Conservation (phyloP, 2,329 filamentous ascomycete genomes). For the Ceratocystis colombiana region DNA sequence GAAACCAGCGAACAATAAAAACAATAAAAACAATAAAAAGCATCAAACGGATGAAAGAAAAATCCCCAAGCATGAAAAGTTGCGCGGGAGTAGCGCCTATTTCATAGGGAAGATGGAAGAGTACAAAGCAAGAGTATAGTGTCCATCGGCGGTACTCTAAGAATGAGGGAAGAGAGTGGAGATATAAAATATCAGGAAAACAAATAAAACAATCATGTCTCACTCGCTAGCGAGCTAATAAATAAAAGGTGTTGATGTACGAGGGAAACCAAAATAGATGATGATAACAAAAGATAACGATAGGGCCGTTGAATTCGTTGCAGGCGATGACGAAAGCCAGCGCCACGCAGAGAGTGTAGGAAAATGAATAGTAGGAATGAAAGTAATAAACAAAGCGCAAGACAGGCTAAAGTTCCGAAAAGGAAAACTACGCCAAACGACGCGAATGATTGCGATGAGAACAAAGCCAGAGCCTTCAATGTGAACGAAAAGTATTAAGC, state of each 20-base stretch:
- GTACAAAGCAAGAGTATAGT: constrained; percentile 17
- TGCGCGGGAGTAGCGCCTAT: background rate
- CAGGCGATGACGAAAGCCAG: constrained; percentile 15
- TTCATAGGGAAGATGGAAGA: constrained; percentile 1
- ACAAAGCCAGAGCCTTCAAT: background rate
- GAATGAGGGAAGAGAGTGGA: constrained; percentile 1
- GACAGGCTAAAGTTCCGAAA: background rate
- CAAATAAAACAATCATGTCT: constrained; percentile 11
- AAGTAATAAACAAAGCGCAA: background rate
- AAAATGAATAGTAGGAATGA: background rate
- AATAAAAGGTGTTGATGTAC: constrained; percentile 10
- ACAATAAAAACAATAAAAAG: constrained; percentile 4
- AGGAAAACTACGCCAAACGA: background rate
- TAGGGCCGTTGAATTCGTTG: constrained; percentile 16
- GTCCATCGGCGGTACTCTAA: constrained; percentile 9
- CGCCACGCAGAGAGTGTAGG: constrained; percentile 5
- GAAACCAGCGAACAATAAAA: constrained; percentile 9
- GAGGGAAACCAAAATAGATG: constrained; percentile 16
- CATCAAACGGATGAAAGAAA: background rate
- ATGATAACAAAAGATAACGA: constrained; percentile 16
- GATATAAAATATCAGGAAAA: constrained; percentile 6
- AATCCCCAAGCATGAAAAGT: background rate
- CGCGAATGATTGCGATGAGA: background rate
- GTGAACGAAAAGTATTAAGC: background rate
- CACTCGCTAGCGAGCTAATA: constrained; percentile 4